phyloP scores from a whole-genome alignment of 2,329 filamentous ascomycete species.

The Penicillium sp. region DNA sequence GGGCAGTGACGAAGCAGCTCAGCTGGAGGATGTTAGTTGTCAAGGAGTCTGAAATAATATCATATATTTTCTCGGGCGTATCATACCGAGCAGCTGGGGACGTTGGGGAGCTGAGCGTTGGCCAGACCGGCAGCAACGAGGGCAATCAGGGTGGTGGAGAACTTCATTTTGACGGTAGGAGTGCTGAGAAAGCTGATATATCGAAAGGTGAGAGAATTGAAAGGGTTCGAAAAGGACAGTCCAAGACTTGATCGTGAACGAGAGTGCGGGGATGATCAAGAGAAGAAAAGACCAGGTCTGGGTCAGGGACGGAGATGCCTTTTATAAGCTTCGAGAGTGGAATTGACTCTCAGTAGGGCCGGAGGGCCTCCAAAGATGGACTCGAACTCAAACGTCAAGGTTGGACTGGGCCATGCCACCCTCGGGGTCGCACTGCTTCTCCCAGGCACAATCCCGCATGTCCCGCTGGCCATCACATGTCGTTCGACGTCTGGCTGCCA shows the following conservation, averaged over 20 bases:
- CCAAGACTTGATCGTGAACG: constrained; percentile 19
- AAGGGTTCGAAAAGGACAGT: constrained; percentile 26
- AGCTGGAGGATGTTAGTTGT: constrained; percentile 36
- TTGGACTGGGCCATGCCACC: background rate
- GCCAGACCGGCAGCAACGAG: constrained; percentile 49
- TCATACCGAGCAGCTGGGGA: constrained; percentile 52
- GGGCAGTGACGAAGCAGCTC: constrained; percentile 48
- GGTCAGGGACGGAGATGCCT: constrained; percentile 14
- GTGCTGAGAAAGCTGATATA: constrained; percentile 1
- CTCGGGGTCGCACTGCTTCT: constrained; percentile 14
- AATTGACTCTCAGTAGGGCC: background rate
- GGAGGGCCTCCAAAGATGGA: background rate
- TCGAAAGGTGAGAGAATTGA: background rate
- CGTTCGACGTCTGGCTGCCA: constrained; percentile 20
- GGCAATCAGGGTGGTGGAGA: constrained; percentile 35
- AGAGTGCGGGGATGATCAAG: constrained; percentile 11
- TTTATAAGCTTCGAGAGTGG: constrained; percentile 26
- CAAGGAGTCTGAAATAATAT: background rate
- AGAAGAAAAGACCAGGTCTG: constrained; percentile 5
- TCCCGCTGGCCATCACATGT: constrained; percentile 1
- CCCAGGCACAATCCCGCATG: background rate
- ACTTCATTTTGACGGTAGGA: constrained; percentile 35
- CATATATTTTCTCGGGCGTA: background rate
- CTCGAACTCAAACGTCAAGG: background rate
- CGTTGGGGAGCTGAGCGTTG: constrained; percentile 48